Conservation (phyloP, 352 stramenopile species). For the Phytophthora chlamydospora region DNA sequence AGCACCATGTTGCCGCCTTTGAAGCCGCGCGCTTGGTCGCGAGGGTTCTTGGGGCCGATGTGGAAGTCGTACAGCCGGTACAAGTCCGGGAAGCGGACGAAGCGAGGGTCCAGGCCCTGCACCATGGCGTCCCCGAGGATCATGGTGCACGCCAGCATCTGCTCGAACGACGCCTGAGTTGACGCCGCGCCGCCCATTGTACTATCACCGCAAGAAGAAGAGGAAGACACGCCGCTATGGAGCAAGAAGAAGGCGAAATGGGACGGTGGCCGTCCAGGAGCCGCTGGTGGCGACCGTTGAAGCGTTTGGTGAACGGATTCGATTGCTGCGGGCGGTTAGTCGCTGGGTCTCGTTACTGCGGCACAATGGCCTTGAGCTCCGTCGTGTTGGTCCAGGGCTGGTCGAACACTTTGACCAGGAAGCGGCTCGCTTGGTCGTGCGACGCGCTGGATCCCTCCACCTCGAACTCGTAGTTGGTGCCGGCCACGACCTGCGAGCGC, state of each 20-base stretch:
- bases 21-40: constrained; percentile 43
- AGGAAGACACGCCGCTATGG: background rate
- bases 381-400: constrained; percentile 42
- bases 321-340: background rate
- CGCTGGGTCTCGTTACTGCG: constrained; percentile 11
- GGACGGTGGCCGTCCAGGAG: constrained; percentile 1
- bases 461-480: constrained; percentile 52
- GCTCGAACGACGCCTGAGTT: constrained; percentile 72
- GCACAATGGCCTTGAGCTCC: constrained; percentile 29
- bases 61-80: constrained; percentile 87
- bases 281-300: constrained; percentile 24
- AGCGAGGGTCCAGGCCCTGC: constrained; percentile 76
- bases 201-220: constrained; percentile 7
- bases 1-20: constrained; percentile 70
- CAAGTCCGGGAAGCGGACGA: constrained; percentile 81
- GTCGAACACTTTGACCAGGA: constrained; percentile 37
- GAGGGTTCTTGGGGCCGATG: constrained; percentile 63
- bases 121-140: constrained; percentile 85
- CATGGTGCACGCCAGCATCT: constrained; percentile 89
- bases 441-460: constrained; percentile 38
- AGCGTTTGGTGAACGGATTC: constrained; percentile 25
- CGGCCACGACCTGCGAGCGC: constrained; percentile 42
- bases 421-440: constrained; percentile 24
- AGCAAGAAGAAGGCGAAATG: constrained; percentile 15
- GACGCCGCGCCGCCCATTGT: constrained; percentile 75